phyloP scores from a whole-genome alignment of 768 basidiomycete genomes.

The Tulasnella calospora region DNA sequence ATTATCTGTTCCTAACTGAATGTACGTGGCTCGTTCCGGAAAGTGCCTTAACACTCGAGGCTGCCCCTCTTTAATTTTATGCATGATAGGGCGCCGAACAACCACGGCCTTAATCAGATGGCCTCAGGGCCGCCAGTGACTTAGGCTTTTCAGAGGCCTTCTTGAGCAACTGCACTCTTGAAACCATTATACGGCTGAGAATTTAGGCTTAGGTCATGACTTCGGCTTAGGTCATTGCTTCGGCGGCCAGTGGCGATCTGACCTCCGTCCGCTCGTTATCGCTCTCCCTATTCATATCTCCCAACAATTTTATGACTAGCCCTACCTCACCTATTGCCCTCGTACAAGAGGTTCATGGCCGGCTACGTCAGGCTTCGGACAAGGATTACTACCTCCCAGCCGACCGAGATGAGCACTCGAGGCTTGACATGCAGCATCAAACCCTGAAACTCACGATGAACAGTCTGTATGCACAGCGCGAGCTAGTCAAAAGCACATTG shows the following conservation, averaged over 20 bases:
- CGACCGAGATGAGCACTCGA: slow-evolving; percentile 12
- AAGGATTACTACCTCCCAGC: slow-evolving; percentile 23
- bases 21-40: too few relatives aligned
- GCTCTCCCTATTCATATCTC: not conserved
- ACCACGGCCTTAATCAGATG: too few relatives aligned
- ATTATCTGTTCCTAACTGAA: too few relatives aligned
- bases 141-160: too few relatives aligned
- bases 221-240: not conserved
- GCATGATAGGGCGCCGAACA: too few relatives aligned
- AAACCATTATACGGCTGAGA: too few relatives aligned
- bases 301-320: not conserved
- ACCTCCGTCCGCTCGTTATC: not conserved
- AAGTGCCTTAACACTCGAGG: too few relatives aligned
- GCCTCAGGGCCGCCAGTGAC: too few relatives aligned
- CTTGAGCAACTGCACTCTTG: too few relatives aligned
- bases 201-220: not conserved
- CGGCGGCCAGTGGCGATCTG: not conserved
- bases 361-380: not conserved
- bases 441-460: slow-evolving; percentile 5
- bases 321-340: not conserved
- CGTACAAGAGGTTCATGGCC: not conserved
- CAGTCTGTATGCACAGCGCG: not conserved
- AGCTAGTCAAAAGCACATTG: not conserved
- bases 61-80: too few relatives aligned
- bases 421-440: slow-evolving; percentile 21